phyloP scores from a whole-genome alignment of 2,329 filamentous ascomycete species.

The Paraphoma chrysanthemicola region DNA sequence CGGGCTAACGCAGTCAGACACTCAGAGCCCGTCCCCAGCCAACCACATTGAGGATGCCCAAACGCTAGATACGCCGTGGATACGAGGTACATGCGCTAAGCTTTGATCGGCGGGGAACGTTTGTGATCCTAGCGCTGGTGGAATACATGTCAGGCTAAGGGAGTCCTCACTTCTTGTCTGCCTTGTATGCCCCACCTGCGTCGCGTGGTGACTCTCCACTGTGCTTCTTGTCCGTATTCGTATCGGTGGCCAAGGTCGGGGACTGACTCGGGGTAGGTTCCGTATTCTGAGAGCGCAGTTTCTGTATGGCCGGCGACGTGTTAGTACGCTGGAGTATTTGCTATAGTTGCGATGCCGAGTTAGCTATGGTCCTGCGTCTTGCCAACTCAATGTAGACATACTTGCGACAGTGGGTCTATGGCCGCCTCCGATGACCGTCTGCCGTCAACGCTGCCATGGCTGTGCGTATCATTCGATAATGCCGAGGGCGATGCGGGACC shows the following conservation, averaged over 20 bases:
- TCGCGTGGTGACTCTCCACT: slow-evolving; percentile 34
- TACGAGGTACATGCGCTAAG: slow-evolving; percentile 2
- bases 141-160: slow-evolving; percentile 3
- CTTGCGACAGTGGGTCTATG: slow-evolving; percentile 73
- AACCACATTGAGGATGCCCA: slow-evolving; percentile 5
- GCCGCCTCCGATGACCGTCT: slow-evolving; percentile 45
- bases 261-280: slow-evolving; percentile 40
- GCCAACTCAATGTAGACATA: slow-evolving; percentile 49
- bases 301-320: slow-evolving; percentile 65
- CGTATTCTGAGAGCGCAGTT: slow-evolving; percentile 58
- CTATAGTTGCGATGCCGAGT: slow-evolving; percentile 36
- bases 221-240: slow-evolving; percentile 50
- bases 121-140: not conserved
- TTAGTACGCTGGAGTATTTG: slow-evolving; percentile 71
- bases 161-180: slow-evolving; percentile 48
- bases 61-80: slow-evolving; percentile 3
- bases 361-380: slow-evolving; percentile 11
- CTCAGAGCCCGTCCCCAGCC: slow-evolving; percentile 15
- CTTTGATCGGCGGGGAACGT: not conserved
- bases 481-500: slow-evolving; percentile 29
- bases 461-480: slow-evolving; percentile 24
- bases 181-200: slow-evolving; percentile 23
- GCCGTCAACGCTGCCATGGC: slow-evolving; percentile 22
- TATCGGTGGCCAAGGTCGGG: slow-evolving; percentile 56
- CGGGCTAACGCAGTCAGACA: slow-evolving; percentile 40